Evolutionary conservation across 2,329 filamentous ascomycete genomes (phyloP).

Genomic region (Chaetomium globosum): DNA sequence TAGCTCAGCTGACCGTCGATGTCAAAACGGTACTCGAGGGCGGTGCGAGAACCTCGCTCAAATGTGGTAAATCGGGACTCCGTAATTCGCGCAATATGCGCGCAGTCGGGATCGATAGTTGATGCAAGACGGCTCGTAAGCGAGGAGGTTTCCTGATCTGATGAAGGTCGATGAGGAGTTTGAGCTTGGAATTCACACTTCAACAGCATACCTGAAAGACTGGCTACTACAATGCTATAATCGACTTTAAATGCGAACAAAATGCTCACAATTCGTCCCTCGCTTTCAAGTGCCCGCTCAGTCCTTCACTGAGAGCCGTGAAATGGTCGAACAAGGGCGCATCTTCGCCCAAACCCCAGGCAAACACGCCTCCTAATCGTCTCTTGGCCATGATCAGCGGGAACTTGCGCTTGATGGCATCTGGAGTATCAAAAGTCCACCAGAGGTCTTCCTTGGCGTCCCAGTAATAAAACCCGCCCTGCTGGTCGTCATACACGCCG

Average conservation of each 20-base stretch:
- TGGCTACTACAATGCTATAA: background rate
- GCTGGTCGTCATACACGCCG: conserved; percentile 58
- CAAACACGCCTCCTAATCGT: conserved; percentile 70
- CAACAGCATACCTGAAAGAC: background rate
- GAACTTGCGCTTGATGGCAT: conserved; percentile 65
- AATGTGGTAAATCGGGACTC: background rate
- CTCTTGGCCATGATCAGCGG: conserved; percentile 58
- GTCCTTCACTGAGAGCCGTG: conserved; percentile 39
- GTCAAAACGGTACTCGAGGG: background rate
- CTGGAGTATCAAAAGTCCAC: conserved; percentile 73
- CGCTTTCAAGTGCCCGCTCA: conserved; percentile 28
- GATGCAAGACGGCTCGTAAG: background rate
- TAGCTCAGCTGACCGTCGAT: background rate
- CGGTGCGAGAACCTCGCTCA: background rate
- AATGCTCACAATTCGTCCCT: conserved; percentile 37
- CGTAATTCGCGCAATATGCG: conserved; percentile 1
- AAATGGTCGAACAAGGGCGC: conserved; percentile 50
- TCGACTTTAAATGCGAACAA: background rate
- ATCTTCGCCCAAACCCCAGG: conserved; percentile 75
- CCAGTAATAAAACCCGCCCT: conserved; percentile 70
- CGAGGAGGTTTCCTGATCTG: background rate
- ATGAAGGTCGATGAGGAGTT: background rate
- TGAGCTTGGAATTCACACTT: background rate
- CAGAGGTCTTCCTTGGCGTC: conserved; percentile 62
- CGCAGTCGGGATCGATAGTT: background rate